Conservation (phyloP, 75 land plant species). For the Pseudotsuga menziesii region DNA sequence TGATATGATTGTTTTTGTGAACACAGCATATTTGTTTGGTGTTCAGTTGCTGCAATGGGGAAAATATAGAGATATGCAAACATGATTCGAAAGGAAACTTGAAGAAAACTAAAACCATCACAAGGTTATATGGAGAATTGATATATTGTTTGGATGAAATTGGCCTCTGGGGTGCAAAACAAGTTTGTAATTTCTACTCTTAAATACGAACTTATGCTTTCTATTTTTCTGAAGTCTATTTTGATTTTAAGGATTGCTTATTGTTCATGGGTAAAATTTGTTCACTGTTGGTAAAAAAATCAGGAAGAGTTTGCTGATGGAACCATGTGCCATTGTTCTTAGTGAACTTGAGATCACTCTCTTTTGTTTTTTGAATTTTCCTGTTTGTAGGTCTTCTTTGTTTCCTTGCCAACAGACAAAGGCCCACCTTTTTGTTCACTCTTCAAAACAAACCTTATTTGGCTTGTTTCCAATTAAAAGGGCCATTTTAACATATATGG, state of each 20-base stretch:
- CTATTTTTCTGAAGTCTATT: not conserved
- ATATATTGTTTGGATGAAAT: conserved; percentile 54
- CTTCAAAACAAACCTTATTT: not conserved
- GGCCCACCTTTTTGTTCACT: not conserved
- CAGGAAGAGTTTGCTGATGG: not conserved
- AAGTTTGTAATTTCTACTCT: conserved; percentile 28
- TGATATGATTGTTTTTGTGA: not conserved
- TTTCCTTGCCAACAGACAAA: not conserved
- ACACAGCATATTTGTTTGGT: conserved; percentile 25
- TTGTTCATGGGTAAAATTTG: no score
- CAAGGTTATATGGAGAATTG: conserved; percentile 45
- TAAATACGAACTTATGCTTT: not conserved
- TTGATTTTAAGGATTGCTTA: not conserved
- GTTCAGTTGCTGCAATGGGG: conserved; percentile 11
- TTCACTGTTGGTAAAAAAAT: no score
- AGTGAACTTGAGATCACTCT: not conserved
- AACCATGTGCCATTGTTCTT: not conserved
- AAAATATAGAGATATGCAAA: conserved; percentile 8
- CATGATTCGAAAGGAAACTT: conserved; percentile 20
- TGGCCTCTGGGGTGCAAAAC: conserved; percentile 64
- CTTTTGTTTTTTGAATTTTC: not conserved
- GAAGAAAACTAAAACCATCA: conserved; percentile 27
- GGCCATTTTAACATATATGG: not conserved
- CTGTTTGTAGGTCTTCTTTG: not conserved
- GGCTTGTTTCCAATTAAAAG: not conserved